Evolutionary conservation across 192 early-diverging fungal species (phyloP).

Genomic region (Coemansia sp.): DNA sequence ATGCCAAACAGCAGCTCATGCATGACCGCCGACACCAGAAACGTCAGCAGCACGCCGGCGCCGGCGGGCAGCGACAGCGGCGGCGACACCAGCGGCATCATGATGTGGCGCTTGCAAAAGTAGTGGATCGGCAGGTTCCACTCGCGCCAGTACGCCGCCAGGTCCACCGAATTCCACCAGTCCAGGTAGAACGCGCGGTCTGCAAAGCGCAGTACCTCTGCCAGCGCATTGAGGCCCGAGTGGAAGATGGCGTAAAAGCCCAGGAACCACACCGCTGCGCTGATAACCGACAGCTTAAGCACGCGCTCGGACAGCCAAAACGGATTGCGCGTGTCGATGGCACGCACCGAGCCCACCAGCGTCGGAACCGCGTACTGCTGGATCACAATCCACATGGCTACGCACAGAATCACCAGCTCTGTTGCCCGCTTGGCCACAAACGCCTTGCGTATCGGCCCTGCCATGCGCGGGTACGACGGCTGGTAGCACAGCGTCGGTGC

Average conservation of each 20-base stretch:
- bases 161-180: conserved; percentile 84
- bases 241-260: conserved; percentile 88
- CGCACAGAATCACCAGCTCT: conserved; percentile 64
- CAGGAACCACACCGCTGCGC: conserved; percentile 83
- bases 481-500: conserved; percentile 89
- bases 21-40: conserved; percentile 78
- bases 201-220: conserved; percentile 78
- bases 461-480: conserved; percentile 69
- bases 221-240: conserved; percentile 73
- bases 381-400: conserved; percentile 77
- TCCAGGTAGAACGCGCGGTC: conserved; percentile 84
- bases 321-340: conserved; percentile 66
- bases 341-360: conserved; percentile 68
- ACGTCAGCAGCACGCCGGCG: conserved; percentile 63
- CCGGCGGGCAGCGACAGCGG: conserved; percentile 58
- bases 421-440: conserved; percentile 79
- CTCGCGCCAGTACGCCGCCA: conserved; percentile 82
- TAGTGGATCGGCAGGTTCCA: conserved; percentile 91
- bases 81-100: conserved; percentile 71
- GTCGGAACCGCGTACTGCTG: conserved; percentile 81
- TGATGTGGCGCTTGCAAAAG: conserved; percentile 85
- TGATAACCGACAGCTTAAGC: conserved; percentile 78
- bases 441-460: conserved; percentile 61
- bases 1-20: conserved; percentile 86
- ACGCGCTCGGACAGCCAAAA: conserved; percentile 74